Evolutionary conservation across 2,329 filamentous ascomycete genomes (phyloP).

Genomic region (Colletotrichum euphorbiae): DNA sequence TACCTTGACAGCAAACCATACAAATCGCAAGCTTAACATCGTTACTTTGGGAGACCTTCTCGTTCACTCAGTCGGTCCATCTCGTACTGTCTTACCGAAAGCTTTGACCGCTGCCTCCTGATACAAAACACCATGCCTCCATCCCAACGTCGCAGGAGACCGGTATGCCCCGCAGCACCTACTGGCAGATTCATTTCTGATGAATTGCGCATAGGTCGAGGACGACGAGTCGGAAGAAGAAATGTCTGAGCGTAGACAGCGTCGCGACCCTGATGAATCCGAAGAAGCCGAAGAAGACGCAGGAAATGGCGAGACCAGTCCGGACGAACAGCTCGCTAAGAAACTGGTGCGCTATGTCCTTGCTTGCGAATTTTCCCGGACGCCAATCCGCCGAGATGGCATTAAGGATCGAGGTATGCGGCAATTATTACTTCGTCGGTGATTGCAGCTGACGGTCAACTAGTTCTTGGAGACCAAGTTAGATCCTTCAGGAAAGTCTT

Average conservation of each 20-base stretch:
- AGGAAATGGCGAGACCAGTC: constrained; percentile 53
- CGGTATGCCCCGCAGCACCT: constrained; percentile 43
- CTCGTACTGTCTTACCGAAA: background rate
- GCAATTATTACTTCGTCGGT: background rate
- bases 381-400: constrained; percentile 69
- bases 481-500: constrained; percentile 84
- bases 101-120: background rate
- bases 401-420: constrained; percentile 71
- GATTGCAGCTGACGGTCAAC: background rate
- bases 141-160: constrained; percentile 48
- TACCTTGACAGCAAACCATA: background rate
- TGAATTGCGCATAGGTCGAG: constrained; percentile 40
- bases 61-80: background rate
- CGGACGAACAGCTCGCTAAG: constrained; percentile 67
- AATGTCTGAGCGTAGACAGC: constrained; percentile 48
- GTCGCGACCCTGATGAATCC: constrained; percentile 45
- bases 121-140: constrained; percentile 46
- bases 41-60: too few relatives aligned
- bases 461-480: constrained; percentile 77
- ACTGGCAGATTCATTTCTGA: constrained; percentile 8
- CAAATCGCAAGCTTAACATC: too few relatives aligned
- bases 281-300: constrained; percentile 49
- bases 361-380: constrained; percentile 73
- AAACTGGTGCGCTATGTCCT: constrained; percentile 77
- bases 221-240: constrained; percentile 49